A percentile compares a stretch with the other conserved stretches of the same genome.
phyloP scores from a whole-genome alignment of 345 rosid genomes.

The Linum usitatissimum region DNA sequence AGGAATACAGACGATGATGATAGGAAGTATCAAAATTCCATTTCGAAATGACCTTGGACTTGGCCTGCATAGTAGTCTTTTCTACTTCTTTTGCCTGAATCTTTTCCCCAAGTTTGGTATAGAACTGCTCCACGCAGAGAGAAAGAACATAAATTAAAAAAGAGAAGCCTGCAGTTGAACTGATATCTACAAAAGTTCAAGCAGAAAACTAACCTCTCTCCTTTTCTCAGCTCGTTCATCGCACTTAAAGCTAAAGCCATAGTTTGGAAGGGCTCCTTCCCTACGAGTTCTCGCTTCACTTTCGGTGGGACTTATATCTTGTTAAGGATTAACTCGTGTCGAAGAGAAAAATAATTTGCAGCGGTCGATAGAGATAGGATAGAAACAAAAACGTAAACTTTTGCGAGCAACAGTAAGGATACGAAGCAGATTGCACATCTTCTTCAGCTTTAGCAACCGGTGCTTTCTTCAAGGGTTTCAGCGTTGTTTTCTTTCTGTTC shows the following conservation, averaged over 20 bases:
- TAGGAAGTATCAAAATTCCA: constrained; percentile 1
- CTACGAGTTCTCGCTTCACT: constrained; percentile 58
- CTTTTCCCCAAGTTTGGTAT: constrained; percentile 91
- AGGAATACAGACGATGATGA: constrained; percentile 3
- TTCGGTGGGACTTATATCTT: constrained; percentile 44
- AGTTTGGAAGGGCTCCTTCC: constrained; percentile 76
- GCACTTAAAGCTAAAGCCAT: constrained; percentile 95
- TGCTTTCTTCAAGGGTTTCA: constrained; percentile 49
- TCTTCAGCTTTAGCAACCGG: constrained; percentile 42
- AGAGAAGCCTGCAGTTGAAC: constrained; percentile 1
- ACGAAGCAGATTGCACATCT: constrained; percentile 51
- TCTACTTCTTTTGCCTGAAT: constrained; percentile 90
- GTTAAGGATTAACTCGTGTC: constrained; percentile 26
- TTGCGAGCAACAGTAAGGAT: constrained; percentile 35
- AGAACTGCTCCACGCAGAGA: constrained; percentile 45
- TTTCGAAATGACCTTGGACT: constrained; percentile 59
- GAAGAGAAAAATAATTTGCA: constrained; percentile 1
- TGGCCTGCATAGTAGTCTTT: constrained; percentile 66
- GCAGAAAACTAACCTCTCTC: constrained; percentile 57
- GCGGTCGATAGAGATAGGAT: constrained; percentile 2
- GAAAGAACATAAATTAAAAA: constrained; percentile 3
- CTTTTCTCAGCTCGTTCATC: constrained; percentile 98
- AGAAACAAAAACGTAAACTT: not conserved
- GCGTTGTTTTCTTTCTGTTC: constrained; percentile 55
- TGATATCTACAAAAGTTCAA: constrained; percentile 6